phyloP scores from a whole-genome alignment of 768 basidiomycete species.

The Basidioascus undulatus region DNA sequence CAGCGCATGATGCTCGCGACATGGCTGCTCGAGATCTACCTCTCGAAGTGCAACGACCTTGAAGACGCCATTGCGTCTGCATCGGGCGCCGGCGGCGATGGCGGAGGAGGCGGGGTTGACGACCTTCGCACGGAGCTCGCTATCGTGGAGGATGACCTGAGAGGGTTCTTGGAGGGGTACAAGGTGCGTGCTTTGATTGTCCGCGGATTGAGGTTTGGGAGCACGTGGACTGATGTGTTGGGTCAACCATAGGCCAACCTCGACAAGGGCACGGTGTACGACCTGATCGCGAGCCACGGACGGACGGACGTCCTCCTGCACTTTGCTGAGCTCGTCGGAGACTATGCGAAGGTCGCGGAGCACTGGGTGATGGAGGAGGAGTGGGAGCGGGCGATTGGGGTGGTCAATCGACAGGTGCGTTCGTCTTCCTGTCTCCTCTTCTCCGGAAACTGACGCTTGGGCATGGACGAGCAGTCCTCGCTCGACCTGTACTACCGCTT shows the following conservation, averaged over 20 bases:
- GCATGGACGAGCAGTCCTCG: conserved; percentile 29
- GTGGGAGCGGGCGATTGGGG: conserved; percentile 71
- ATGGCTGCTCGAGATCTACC: conserved; percentile 92
- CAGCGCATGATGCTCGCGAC: conserved; percentile 95
- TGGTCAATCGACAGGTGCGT: conserved; percentile 65
- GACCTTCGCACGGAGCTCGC: conserved; percentile 54
- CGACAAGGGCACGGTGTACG: conserved; percentile 63
- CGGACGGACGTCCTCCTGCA: conserved; percentile 76
- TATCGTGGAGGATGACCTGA: conserved; percentile 76
- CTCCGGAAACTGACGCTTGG: background rate
- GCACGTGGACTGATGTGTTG: no score
- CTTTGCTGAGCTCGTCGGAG: conserved; percentile 59
- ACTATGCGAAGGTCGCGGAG: conserved; percentile 61
- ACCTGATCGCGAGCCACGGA: conserved; percentile 80
- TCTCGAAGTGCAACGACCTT: conserved; percentile 85
- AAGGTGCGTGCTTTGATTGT: conserved; percentile 29
- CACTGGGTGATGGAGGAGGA: conserved; percentile 82
- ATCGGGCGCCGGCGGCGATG: conserved; percentile 11
- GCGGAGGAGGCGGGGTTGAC: conserved; percentile 36
- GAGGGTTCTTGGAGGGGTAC: conserved; percentile 81
- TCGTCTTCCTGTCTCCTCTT: conserved; percentile 1
- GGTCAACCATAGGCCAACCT: conserved; percentile 41
- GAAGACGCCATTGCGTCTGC: conserved; percentile 85
- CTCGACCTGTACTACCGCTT: conserved; percentile 82
- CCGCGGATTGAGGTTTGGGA: background rate